Base-by-base conservation (phyloP, 1,284 basidiomycete genomes). In the Vanrija sp. region DNA sequence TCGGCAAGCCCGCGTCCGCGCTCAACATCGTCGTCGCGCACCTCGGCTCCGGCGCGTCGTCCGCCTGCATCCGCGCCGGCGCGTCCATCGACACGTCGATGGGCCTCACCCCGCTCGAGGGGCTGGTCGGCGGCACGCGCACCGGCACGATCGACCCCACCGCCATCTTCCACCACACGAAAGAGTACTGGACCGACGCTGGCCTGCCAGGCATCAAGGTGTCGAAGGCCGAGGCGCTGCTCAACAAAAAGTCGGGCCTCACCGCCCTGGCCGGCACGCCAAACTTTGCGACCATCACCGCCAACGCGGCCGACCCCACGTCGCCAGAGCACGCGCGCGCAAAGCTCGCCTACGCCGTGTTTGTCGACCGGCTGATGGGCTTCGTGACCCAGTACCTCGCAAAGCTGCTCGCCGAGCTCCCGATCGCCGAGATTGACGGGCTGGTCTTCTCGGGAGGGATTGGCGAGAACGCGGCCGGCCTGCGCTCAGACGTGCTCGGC, bases 371-470 rank as follows among this genome's bases (percentile, higher is more conserved):
- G 24, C 80, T 92, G 45, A 65, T 88, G 53, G 80, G 83, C 54
- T 90, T 80, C 63, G 67, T 91, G 25, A 86, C 87, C 6, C 79
- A 83, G 45, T 92, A 89, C 68, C 82, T 86, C 60, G 75, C 88
- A 63, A 86, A 88, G 68, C 80, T 91, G 8, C 78, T 80, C 1
- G 57, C 62, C 2, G 81, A 81, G 7, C 45, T 60, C 1, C 59
- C 64, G 18, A 56, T 66, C 10, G 61, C 23, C 50, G 75, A 58
- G 15, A 82, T 91, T 6, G 86, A 91, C 69, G 89, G 85, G 4
- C 69, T 93, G 25, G 87, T 92, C 9, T 93, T 94, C 68, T 81
- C 87, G 0, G 90, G 89, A 4, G 89, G 89, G 0, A 89, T 94
- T 49, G 90, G 90, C 0, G 90, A 94, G 76, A 79, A 80, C 61